Evolutionary conservation across 805 yeast genomes (phyloP), one percentile per base, ranked within the genome.

Genomic region (Schwanniomyces vanrijiae): DNA sequence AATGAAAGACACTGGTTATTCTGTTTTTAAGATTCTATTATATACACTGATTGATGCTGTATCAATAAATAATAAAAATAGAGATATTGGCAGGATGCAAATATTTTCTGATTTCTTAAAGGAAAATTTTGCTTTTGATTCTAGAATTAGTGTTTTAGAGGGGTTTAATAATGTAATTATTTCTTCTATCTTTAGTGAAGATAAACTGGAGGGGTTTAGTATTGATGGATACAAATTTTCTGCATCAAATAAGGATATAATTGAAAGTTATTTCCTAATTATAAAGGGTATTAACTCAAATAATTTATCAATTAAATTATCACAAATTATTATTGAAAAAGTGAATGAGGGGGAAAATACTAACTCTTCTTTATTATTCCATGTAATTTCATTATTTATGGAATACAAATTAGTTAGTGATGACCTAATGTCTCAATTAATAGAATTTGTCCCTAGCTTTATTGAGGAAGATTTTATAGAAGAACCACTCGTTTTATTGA

Each of bases 401-500:
- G 25, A 42, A 3, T 20, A 31, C 21, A 26, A 10, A 35, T 43
- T 41, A n/a, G 16, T 37, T 11, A 14, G 33, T 13, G 38, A 41
- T 26, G 26, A 10, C 1, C 42, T 38, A 14, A 35, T 55, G 4
- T 8, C 25, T 5, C 44, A 43, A 1, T 55, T 56, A 29, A 6
- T 55, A 16, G 58, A 49, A 21, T 26, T 39, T 7, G 40, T 55
- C 20, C 65, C 71, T 7, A 48, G 58, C 1, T 67, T 55, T 40
- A 53, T 66, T 5, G 63, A 66, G 11, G 43, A 54, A 4, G 61
- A 55, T 5, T 66, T 66, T 42, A 54, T 63, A 14, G 60, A 59
- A 1, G 51, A 49, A 9, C 69, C 71, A 4, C 4, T 58, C 31
- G 22, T 37, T 5, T 14, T 55, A 41, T 43, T 62, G 38, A 8